phyloP scores from a whole-genome alignment of 2,329 filamentous ascomycete genomes.

The Moelleriella libera region DNA sequence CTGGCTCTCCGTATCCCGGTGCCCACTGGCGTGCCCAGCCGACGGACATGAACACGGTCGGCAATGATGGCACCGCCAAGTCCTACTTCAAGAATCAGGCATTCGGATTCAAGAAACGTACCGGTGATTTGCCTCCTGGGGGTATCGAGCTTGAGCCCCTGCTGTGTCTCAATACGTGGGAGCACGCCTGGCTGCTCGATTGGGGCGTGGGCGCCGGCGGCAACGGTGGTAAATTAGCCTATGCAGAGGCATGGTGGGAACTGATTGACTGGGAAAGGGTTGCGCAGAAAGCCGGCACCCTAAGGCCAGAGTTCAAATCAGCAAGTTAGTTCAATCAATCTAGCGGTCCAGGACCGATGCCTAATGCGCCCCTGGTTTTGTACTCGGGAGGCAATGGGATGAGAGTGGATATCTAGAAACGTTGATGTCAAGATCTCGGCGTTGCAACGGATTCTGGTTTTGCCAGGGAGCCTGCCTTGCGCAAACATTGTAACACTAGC shows the following conservation, averaged over 20 bases:
- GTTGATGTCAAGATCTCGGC: too few species aligned
- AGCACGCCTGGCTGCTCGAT: constrained; percentile 82
- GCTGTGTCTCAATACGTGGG: constrained; percentile 90
- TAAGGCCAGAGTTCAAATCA: constrained; percentile 20
- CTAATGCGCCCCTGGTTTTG: too few species aligned
- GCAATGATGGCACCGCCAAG: constrained; percentile 21
- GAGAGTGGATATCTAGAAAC: too few species aligned
- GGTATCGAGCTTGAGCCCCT: constrained; percentile 60
- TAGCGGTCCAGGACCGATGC: too few species aligned
- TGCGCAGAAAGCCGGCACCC: constrained; percentile 21
- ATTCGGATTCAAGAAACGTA: constrained; percentile 13
- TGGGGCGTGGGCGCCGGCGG: constrained; percentile 48
- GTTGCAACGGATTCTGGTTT: neutral
- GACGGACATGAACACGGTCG: constrained; percentile 55
- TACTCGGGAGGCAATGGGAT: too few species aligned
- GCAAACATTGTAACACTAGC: neutral
- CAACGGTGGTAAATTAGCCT: constrained; percentile 59
- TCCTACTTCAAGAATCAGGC: constrained; percentile 24
- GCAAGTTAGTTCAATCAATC: constrained; percentile 1
- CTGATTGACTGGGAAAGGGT: constrained; percentile 75
- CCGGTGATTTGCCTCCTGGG: constrained; percentile 39
- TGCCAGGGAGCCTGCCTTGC: neutral
- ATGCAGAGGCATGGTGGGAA: constrained; percentile 75
- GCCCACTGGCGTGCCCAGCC: constrained; percentile 66
- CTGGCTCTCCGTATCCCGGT: constrained; percentile 73